phyloP scores from a whole-genome alignment of 345 rosid species.

The Salix brachista region DNA sequence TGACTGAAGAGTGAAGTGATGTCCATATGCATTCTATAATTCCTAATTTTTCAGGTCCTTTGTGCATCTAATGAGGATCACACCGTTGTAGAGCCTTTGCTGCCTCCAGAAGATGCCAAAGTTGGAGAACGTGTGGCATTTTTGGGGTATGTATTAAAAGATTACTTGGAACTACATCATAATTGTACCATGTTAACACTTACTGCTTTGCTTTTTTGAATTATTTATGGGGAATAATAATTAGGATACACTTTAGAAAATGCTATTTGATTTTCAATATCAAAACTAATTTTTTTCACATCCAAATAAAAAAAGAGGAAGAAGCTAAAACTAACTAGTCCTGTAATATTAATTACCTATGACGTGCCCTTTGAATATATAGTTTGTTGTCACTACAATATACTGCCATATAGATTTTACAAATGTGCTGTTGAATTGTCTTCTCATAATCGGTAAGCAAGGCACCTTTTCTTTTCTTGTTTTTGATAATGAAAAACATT shows the following conservation, averaged over 20 bases:
- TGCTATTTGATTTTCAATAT: background rate
- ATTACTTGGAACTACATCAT: background rate
- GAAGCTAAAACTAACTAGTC: too few species aligned
- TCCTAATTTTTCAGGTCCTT: slow-evolving; percentile 52
- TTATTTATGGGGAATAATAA: background rate
- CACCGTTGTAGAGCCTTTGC: slow-evolving; percentile 69
- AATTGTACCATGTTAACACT: background rate
- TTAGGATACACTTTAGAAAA: background rate
- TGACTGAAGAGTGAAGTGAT: background rate
- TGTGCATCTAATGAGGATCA: slow-evolving; percentile 92
- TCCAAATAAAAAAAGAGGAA: too few species aligned
- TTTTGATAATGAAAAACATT: too few species aligned
- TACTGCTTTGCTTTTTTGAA: background rate
- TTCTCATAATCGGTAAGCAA: too few species aligned
- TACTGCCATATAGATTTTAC: too few species aligned
- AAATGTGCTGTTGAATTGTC: too few species aligned
- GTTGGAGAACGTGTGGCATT: slow-evolving; percentile 71
- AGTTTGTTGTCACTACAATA: too few species aligned
- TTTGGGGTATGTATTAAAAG: slow-evolving; percentile 52
- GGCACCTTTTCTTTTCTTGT: too few species aligned
- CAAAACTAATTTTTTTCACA: too few species aligned
- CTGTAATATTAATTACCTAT: too few species aligned
- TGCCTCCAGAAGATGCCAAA: slow-evolving; percentile 77
- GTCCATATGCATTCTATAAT: background rate
- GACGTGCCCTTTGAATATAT: too few species aligned